Evolutionary conservation across 75 land plant species (phyloP).

Genomic region (Chamaecyparis obtusa): DNA sequence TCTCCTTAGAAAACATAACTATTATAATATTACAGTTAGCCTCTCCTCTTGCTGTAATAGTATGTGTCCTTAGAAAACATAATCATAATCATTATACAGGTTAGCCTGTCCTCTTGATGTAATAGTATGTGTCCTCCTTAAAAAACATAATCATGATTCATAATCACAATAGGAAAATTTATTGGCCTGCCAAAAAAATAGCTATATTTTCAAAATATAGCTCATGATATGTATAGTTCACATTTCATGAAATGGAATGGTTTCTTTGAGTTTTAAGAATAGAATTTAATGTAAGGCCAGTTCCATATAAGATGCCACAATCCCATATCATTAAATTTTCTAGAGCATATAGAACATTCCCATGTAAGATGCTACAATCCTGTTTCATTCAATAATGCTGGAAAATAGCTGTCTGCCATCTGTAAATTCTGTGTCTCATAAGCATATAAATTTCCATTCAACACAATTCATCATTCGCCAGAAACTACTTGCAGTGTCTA

Average conservation of each 20-base stretch:
- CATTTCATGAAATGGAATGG: neutral
- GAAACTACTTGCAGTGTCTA: neutral
- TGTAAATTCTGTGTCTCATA: neutral
- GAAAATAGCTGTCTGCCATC: neutral
- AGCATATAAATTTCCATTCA: neutral
- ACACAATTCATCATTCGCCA: neutral
- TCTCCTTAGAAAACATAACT: neutral
- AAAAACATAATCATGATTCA: no score
- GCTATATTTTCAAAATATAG: neutral
- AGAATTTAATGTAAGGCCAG: neutral
- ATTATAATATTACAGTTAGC: neutral
- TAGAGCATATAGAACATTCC: neutral
- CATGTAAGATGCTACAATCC: neutral
- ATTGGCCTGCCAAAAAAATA: neutral
- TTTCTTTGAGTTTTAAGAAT: neutral
- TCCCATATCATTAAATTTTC: neutral
- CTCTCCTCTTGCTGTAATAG: neutral
- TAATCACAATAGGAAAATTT: neutral
- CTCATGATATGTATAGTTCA: neutral
- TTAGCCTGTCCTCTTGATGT: neutral
- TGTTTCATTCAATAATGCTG: neutral
- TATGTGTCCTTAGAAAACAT: neutral
- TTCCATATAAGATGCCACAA: neutral
- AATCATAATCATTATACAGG: no score
- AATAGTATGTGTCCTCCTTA: neutral